Percentiles rank a stretch among this genome's conserved stretches.
Conservation (phyloP, 2,329 filamentous ascomycete genomes). For the Esteya vermicola region DNA sequence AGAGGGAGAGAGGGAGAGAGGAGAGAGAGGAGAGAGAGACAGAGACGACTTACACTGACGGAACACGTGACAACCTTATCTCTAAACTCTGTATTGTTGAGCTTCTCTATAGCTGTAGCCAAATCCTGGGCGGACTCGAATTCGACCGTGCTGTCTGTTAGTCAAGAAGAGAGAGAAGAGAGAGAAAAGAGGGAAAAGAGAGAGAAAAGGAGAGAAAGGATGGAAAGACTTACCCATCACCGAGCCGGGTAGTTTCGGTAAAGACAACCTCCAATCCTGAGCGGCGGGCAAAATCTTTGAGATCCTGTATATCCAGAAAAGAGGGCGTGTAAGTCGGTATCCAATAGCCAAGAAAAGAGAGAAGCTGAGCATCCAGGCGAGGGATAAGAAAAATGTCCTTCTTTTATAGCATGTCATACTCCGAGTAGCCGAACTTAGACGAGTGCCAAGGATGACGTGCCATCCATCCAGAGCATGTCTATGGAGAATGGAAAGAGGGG, state of each 20-base stretch:
- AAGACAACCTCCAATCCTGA: conserved; percentile 96
- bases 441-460: no score
- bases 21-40: conserved; percentile 1
- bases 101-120: conserved; percentile 83
- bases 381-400: no score
- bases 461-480: neutral
- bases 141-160: conserved; percentile 67
- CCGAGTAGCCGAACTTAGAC: no score
- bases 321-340: conserved; percentile 61
- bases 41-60: conserved; percentile 55
- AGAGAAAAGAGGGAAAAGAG: no score
- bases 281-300: conserved; percentile 98
- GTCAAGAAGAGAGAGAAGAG: neutral
- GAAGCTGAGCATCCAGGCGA: neutral
- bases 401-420: no score
- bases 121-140: conserved; percentile 89
- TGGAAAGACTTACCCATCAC: conserved; percentile 68
- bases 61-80: conserved; percentile 72
- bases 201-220: no score
- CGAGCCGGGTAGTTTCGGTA: conserved; percentile 86
- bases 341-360: conserved; percentile 31
- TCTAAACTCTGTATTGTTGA: conserved; percentile 88
- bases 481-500: no score
- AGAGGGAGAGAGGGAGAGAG: conserved; percentile 9
- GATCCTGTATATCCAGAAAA: conserved; percentile 76